These are phyloP conservation scores for Pseudoturritis turrita DNA, from an alignment of 345 rosid species.

Conservation along the genomic window DNA sequence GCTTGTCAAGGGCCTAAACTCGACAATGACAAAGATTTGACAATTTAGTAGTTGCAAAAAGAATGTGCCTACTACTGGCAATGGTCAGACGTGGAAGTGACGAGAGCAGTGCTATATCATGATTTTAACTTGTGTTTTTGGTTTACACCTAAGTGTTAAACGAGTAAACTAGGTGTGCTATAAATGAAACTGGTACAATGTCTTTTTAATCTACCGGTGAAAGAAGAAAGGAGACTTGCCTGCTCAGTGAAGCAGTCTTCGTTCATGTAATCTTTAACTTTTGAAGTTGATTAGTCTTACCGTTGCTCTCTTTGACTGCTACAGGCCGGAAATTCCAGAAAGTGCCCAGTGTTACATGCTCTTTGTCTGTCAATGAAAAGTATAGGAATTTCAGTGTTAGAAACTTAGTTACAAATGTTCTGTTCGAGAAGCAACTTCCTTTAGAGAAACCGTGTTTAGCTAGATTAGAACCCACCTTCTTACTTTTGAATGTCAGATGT, in stretches of 20 bases:
- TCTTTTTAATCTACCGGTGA: not conserved
- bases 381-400: not conserved
- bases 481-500: not conserved
- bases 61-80: not conserved
- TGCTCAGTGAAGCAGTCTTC: slow-evolving; percentile 3
- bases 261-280: not conserved
- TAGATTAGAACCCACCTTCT: not conserved
- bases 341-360: too few relatives aligned
- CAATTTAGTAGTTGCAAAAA: not conserved
- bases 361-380: not conserved
- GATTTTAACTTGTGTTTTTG: not conserved
- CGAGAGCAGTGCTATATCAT: not conserved
- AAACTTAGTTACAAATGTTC: not conserved
- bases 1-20: not conserved
- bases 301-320: not conserved
- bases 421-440: not conserved
- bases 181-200: not conserved
- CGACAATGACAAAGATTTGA: not conserved
- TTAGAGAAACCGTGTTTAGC: not conserved
- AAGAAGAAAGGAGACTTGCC: slow-evolving; percentile 10
- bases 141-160: not conserved
- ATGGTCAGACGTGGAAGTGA: not conserved
- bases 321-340: not conserved
- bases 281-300: not conserved
- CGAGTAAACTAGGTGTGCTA: not conserved